Evolutionary conservation across 139 green algal species (phyloP).

Genomic region (Chlorella sp.): DNA sequence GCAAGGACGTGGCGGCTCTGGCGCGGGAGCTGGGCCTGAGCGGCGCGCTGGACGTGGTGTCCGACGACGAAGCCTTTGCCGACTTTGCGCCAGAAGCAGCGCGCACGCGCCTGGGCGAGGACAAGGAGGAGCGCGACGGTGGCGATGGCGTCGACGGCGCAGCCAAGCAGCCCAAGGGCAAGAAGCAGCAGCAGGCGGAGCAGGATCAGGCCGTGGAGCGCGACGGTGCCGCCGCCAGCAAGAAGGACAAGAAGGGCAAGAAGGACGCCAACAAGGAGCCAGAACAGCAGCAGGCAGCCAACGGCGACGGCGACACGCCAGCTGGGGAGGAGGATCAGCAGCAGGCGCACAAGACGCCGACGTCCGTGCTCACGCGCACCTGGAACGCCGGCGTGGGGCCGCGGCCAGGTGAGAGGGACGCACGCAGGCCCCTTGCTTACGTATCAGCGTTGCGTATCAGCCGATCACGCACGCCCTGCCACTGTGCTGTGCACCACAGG

Average conservation of each 20-base stretch:
- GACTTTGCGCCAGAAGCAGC: constrained; percentile 66
- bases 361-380: constrained; percentile 20
- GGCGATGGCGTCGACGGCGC: too few species aligned
- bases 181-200: too few species aligned
- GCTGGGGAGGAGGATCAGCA: neutral
- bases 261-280: neutral
- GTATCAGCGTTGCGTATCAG: neutral
- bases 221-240: constrained; percentile 6
- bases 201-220: constrained; percentile 6
- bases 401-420: constrained; percentile 35
- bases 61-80: constrained; percentile 44
- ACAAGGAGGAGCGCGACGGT: constrained; percentile 10
- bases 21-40: constrained; percentile 48
- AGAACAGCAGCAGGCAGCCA: constrained; percentile 5
- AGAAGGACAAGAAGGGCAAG: constrained; percentile 12
- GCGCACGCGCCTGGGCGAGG: neutral
- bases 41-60: constrained; percentile 6
- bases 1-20: constrained; percentile 48
- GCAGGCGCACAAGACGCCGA: too few species aligned
- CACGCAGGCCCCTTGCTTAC: neutral
- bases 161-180: too few species aligned
- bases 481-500: constrained; percentile 7
- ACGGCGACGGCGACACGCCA: neutral
- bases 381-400: constrained; percentile 56
- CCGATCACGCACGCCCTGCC: neutral